These are phyloP conservation scores for Suillus bovinus DNA, from an alignment of 768 basidiomycete genomes.

Conservation along the genomic window DNA sequence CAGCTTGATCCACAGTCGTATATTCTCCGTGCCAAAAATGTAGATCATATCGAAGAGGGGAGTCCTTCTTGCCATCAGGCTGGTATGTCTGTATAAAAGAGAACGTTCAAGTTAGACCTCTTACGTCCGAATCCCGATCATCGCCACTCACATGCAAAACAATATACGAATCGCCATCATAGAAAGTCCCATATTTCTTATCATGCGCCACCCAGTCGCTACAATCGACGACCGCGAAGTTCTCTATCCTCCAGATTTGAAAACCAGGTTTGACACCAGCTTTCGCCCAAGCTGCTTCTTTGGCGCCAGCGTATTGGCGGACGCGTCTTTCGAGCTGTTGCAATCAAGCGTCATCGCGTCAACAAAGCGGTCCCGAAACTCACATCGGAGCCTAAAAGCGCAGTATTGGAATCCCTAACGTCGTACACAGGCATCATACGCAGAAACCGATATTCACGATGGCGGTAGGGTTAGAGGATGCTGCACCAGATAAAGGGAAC, in stretches of 20 bases:
- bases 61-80: constrained; percentile 41
- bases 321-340: constrained; percentile 48
- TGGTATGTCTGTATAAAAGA: constrained; percentile 53
- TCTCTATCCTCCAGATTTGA: constrained; percentile 61
- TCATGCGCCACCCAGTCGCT: background rate
- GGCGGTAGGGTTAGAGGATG: constrained; percentile 4
- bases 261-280: constrained; percentile 46
- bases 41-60: constrained; percentile 51
- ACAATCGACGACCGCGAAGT: constrained; percentile 53
- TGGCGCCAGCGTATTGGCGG: constrained; percentile 50
- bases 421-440: constrained; percentile 36
- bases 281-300: constrained; percentile 50
- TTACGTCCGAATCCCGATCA: background rate
- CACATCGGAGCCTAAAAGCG: constrained; percentile 63
- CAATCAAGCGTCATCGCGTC: constrained; percentile 2
- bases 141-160: constrained; percentile 50
- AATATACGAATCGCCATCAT: constrained; percentile 67
- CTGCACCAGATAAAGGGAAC: constrained; percentile 12
- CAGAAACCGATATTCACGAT: constrained; percentile 10
- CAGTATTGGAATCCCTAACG: constrained; percentile 65
- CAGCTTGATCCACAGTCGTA: constrained; percentile 61
- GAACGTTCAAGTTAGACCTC: background rate
- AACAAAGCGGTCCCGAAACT: constrained; percentile 16
- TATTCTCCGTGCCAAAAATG: constrained; percentile 67
- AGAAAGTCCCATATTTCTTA: constrained; percentile 52